Evolutionary conservation across 1,139 yeast species (phyloP).

Genomic region (Ogataea hybrid): DNA sequence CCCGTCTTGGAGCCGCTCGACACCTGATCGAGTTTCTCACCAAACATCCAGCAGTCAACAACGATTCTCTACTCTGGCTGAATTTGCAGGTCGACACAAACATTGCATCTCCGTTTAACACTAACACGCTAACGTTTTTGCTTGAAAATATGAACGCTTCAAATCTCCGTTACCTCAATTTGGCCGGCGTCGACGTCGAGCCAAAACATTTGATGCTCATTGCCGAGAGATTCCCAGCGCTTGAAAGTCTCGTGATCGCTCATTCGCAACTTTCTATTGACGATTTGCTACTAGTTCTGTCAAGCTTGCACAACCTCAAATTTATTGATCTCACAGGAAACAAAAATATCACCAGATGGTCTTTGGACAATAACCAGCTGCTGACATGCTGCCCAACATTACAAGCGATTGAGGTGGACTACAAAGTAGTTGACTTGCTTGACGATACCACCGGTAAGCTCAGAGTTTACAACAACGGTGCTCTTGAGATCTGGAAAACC

Average conservation of each 20-base stretch:
- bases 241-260: constrained; percentile 52
- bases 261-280: constrained; percentile 28
- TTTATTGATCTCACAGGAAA: no score
- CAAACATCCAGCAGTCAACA: constrained; percentile 66
- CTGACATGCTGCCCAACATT: no score
- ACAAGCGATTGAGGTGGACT: no score
- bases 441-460: no score
- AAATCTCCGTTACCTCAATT: constrained; percentile 54
- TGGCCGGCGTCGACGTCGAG: constrained; percentile 74
- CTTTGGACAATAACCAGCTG: no score
- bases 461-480: no score
- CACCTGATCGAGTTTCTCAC: constrained; percentile 68
- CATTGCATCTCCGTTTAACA: constrained; percentile 60
- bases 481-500: no score
- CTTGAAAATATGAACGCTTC: constrained; percentile 49
- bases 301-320: constrained; percentile 26
- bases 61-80: constrained; percentile 64
- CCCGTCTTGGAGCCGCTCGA: no score
- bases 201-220: constrained; percentile 53
- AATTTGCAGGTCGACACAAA: constrained; percentile 72
- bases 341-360: no score
- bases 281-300: constrained; percentile 20
- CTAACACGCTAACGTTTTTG: constrained; percentile 56
- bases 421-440: no score
- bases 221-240: constrained; percentile 48